These are phyloP conservation scores for Diaporthe velutina DNA, from an alignment of 2,329 filamentous ascomycete species.

Conservation along the genomic window DNA sequence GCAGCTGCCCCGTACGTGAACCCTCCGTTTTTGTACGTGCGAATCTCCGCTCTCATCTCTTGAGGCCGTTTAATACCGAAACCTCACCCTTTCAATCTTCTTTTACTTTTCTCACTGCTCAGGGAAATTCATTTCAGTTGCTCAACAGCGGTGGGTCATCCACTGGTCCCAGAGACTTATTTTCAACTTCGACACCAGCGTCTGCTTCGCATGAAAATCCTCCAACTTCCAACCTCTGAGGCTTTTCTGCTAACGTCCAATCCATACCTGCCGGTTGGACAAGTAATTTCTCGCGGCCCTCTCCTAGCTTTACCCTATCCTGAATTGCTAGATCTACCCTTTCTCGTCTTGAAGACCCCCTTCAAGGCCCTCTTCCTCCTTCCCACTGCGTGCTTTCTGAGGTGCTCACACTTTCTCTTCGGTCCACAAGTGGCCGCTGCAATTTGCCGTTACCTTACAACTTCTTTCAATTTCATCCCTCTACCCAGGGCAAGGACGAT, in stretches of 20 bases:
- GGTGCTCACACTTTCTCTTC: background rate
- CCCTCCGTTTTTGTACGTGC: too few species aligned
- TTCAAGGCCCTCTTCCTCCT: background rate
- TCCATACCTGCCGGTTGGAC: background rate
- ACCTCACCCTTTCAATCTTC: too few species aligned
- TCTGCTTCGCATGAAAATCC: background rate
- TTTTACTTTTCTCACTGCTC: background rate
- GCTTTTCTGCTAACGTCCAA: background rate
- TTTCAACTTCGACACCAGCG: background rate
- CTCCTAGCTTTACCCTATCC: background rate
- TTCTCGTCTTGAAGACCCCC: background rate
- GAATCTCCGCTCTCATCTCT: too few species aligned
- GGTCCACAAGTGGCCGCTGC: background rate
- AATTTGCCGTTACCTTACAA: background rate
- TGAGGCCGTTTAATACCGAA: too few species aligned
- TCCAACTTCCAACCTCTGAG: too few species aligned
- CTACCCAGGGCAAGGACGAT: too few species aligned
- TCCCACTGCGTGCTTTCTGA: background rate
- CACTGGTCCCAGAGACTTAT: background rate
- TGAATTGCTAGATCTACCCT: background rate
- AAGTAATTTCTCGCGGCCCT: background rate
- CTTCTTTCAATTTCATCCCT: background rate
- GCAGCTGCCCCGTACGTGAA: too few species aligned
- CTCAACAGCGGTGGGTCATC: background rate
- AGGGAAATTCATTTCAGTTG: too few species aligned